phyloP scores from a whole-genome alignment of 2,329 filamentous ascomycete genomes.

The Phialophora macrospora region DNA sequence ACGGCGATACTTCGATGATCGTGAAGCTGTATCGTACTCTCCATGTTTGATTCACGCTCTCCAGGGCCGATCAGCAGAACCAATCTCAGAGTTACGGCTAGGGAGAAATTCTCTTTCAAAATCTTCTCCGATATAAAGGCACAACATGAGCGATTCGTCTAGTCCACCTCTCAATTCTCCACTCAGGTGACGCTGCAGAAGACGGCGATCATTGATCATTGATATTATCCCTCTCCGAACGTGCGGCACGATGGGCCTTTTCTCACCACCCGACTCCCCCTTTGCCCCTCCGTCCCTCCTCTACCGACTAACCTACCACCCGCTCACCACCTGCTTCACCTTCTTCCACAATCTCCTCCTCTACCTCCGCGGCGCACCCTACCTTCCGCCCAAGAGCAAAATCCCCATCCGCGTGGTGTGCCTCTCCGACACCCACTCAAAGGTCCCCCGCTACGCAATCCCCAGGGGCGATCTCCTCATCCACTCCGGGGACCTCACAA shows the following conservation, averaged over 20 bases:
- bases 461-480: conserved; percentile 83
- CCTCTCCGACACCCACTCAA: conserved; percentile 85
- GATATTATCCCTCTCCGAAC: not conserved
- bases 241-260: conserved; percentile 23
- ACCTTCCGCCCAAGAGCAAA: conserved; percentile 59
- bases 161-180: not conserved
- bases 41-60: not conserved
- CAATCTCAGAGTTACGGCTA: not conserved
- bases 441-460: conserved; percentile 49
- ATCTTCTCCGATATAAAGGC: not conserved
- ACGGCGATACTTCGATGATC: not conserved
- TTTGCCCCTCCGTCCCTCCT: conserved; percentile 59
- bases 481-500: conserved; percentile 84
- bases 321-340: conserved; percentile 67
- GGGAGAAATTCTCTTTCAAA: not conserved
- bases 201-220: not conserved
- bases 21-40: not conserved
- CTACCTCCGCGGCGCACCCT: conserved; percentile 69
- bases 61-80: not conserved
- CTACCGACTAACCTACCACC: conserved; percentile 70
- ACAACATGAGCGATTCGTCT: not conserved
- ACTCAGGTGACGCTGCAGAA: not conserved
- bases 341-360: conserved; percentile 69
- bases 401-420: conserved; percentile 76
- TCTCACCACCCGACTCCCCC: conserved; percentile 42